A percentile compares a stretch with the other conserved stretches of the same genome.
These are phyloP conservation scores for Rhizopus microsporus DNA, from an alignment of 371 early-diverging fungal genomes.

Conservation along the genomic window DNA sequence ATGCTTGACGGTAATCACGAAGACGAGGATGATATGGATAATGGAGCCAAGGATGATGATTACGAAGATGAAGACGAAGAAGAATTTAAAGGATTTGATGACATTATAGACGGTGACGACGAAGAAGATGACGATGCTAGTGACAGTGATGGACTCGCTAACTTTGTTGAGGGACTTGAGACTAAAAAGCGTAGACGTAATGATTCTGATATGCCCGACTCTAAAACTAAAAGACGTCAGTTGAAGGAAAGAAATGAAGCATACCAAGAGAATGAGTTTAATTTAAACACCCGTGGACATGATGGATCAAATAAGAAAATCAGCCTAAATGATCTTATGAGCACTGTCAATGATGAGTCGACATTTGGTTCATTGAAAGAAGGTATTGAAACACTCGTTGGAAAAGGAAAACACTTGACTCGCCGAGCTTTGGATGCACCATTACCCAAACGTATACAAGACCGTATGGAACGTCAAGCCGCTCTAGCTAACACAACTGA, in stretches of 20 bases:
- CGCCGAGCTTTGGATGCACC: constrained; percentile 76
- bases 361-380: constrained; percentile 65
- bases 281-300: constrained; percentile 57
- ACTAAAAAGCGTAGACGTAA: constrained; percentile 49
- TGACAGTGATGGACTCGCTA: constrained; percentile 30
- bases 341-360: constrained; percentile 60
- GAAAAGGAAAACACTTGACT: constrained; percentile 47
- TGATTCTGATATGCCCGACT: constrained; percentile 35
- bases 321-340: constrained; percentile 76
- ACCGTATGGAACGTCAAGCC: constrained; percentile 80
- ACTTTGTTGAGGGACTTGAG: constrained; percentile 51
- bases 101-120: constrained; percentile 44
- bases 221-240: constrained; percentile 45
- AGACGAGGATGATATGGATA: constrained; percentile 23
- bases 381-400: constrained; percentile 60
- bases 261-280: constrained; percentile 79
- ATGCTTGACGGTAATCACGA: constrained; percentile 50
- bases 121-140: constrained; percentile 44
- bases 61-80: constrained; percentile 20
- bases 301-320: constrained; percentile 57
- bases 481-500: constrained; percentile 82
- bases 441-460: constrained; percentile 78
- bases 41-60: constrained; percentile 12
- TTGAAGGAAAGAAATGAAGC: constrained; percentile 70
- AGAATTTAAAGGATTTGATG: constrained; percentile 32